A percentile compares a stretch with the other conserved stretches of the same genome.
Conservation (phyloP, 805 yeast species). For the Schwanniomyces yamadae region DNA sequence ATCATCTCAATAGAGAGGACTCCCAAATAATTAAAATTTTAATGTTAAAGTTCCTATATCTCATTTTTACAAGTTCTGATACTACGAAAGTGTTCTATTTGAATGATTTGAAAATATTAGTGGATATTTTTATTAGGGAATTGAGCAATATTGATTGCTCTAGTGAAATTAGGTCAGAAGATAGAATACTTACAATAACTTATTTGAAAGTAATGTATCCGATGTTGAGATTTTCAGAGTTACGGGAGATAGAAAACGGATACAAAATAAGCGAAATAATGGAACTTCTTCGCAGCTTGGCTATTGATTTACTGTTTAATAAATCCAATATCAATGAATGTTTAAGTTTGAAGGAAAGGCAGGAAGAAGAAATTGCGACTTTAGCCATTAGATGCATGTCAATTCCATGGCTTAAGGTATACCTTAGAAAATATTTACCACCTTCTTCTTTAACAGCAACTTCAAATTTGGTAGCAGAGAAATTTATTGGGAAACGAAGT, state of each 20-base stretch:
- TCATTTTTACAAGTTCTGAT: slow-evolving; percentile 63
- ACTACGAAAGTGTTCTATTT: slow-evolving; percentile 72
- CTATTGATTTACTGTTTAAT: slow-evolving; percentile 22
- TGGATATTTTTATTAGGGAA: slow-evolving; percentile 81
- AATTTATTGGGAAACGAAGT: neutral
- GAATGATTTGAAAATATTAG: slow-evolving; percentile 80
- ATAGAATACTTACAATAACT: slow-evolving; percentile 44
- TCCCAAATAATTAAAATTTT: slow-evolving; percentile 73
- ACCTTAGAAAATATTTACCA: neutral
- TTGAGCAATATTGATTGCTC: slow-evolving; percentile 62
- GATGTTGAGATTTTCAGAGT: slow-evolving; percentile 62
- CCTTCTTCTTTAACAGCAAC: neutral
- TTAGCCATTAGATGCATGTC: slow-evolving; percentile 34
- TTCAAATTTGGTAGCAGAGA: neutral
- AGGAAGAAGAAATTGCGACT: slow-evolving; percentile 25
- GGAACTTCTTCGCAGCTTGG: slow-evolving; percentile 50
- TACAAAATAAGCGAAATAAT: slow-evolving; percentile 59
- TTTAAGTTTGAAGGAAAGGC: slow-evolving; percentile 7
- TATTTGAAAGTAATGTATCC: slow-evolving; percentile 76
- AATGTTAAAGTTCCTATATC: slow-evolving; percentile 73
- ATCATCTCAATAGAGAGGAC: slow-evolving; percentile 71
- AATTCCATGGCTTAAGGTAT: slow-evolving; percentile 32
- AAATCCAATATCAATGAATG: neutral
- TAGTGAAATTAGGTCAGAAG: slow-evolving; percentile 56
- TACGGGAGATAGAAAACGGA: slow-evolving; percentile 44